phyloP scores from a whole-genome alignment of 148 eudicot genomes.

The Rhododendron williamsianum region DNA sequence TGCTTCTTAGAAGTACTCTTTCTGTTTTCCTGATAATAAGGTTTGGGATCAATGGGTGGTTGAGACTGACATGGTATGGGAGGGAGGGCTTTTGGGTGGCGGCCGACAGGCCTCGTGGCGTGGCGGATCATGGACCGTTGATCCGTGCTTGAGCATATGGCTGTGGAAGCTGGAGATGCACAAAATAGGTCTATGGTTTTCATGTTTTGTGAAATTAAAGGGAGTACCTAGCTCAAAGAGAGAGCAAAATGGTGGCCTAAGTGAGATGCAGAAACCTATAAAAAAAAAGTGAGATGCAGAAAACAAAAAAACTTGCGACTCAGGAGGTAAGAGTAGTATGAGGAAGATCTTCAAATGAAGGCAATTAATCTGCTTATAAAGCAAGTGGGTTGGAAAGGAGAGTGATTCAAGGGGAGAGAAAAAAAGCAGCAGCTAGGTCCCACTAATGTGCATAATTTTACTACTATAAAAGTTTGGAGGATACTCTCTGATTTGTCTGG shows the following conservation, averaged over 20 bases:
- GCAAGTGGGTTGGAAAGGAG: conserved; percentile 4
- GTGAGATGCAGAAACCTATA: neutral
- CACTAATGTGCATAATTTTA: neutral
- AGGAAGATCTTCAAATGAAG: conserved; percentile 12
- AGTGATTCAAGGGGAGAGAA: conserved; percentile 3
- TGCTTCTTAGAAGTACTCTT: conserved; percentile 22
- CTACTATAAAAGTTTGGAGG: conserved; percentile 13
- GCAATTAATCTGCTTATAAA: conserved; percentile 25
- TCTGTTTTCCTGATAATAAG: conserved; percentile 26
- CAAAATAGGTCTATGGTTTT: conserved; percentile 65
- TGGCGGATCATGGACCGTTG: conserved; percentile 42
- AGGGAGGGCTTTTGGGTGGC: conserved; percentile 8
- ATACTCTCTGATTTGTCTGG: conserved; percentile 18
- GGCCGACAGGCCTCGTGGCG: conserved; percentile 23
- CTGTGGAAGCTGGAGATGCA: conserved; percentile 85
- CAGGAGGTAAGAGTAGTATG: neutral
- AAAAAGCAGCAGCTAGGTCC: conserved; percentile 9
- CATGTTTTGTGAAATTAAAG: conserved; percentile 36
- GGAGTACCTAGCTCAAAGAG: neutral
- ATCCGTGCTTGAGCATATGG: conserved; percentile 69
- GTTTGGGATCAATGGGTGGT: conserved; percentile 56
- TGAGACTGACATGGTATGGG: conserved; percentile 56
- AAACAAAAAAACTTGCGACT: neutral
- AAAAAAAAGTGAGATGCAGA: too few relatives aligned
- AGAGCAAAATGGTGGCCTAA: neutral